Conservation (phyloP, 2,329 filamentous ascomycete species). For the Endoconidiophora polonica region DNA sequence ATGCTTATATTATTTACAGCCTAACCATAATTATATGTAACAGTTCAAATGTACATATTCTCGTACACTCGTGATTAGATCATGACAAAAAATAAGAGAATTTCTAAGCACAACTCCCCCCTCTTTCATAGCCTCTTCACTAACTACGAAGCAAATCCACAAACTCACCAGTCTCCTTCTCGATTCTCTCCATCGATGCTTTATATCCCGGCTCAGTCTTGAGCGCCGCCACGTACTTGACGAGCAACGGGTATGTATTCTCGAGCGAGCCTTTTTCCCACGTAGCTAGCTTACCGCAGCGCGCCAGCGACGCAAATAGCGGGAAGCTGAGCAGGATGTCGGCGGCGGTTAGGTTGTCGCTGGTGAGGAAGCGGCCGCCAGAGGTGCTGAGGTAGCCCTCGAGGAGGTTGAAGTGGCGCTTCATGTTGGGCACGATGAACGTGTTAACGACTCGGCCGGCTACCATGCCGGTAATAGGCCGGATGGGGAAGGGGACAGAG, state of each 20-base stretch:
- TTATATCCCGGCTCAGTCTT: conserved; percentile 28
- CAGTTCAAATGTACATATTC: no score
- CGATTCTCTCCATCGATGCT: conserved; percentile 31
- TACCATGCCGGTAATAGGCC: conserved; percentile 32
- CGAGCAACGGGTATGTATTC: conserved; percentile 8
- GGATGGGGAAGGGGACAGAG: conserved; percentile 34
- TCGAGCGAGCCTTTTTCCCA: conserved; percentile 11
- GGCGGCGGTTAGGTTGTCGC: conserved; percentile 31
- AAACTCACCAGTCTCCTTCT: conserved; percentile 29
- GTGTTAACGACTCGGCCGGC: conserved; percentile 24
- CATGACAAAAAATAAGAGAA: neutral
- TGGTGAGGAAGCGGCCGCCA: conserved; percentile 31
- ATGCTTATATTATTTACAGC: no score
- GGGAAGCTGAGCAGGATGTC: conserved; percentile 38
- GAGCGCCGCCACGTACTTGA: conserved; percentile 3
- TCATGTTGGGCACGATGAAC: conserved; percentile 31
- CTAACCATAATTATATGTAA: neutral
- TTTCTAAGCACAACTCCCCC: neutral
- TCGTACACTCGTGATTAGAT: neutral
- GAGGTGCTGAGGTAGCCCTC: conserved; percentile 32
- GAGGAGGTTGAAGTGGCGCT: conserved; percentile 31
- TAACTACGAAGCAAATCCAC: conserved; percentile 10
- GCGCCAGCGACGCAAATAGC: conserved; percentile 25
- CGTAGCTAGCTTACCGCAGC: conserved; percentile 1
- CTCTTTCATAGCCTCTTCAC: neutral